phyloP scores from a whole-genome alignment of 805 yeast species.

The Ogataea minuta region DNA sequence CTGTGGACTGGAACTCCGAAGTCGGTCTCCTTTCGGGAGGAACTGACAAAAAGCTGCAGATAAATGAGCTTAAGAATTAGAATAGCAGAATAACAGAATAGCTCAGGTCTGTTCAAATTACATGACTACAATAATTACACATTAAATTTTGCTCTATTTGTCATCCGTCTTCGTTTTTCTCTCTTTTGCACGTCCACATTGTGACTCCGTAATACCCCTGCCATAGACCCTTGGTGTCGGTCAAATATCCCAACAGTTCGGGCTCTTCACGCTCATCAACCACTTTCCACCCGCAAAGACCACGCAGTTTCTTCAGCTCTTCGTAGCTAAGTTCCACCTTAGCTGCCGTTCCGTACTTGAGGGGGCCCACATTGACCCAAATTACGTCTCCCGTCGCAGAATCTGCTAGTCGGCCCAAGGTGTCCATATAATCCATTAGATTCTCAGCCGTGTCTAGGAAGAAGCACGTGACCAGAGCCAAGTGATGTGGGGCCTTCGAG shows the following conservation, averaged over 20 bases:
- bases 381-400: slow-evolving; percentile 38
- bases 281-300: slow-evolving; percentile 62
- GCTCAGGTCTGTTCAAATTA: too few species aligned
- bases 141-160: slow-evolving; percentile 35
- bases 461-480: slow-evolving; percentile 65
- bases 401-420: slow-evolving; percentile 47
- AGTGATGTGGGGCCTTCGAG: slow-evolving; percentile 34
- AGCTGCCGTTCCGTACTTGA: slow-evolving; percentile 87
- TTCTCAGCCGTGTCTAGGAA: slow-evolving; percentile 94
- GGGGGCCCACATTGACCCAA: slow-evolving; percentile 93
- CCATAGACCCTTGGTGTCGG: slow-evolving; percentile 66
- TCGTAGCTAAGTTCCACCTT: slow-evolving; percentile 68
- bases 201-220: slow-evolving; percentile 73
- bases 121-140: too few species aligned
- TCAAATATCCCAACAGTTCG: slow-evolving; percentile 56
- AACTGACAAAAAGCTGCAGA: slow-evolving; percentile 87
- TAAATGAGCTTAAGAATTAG: slow-evolving; percentile 43
- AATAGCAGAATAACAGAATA: too few species aligned
- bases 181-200: slow-evolving; percentile 46
- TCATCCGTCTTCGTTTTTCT: slow-evolving; percentile 17
- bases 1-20: slow-evolving; percentile 77
- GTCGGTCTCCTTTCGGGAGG: slow-evolving; percentile 93
- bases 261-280: slow-evolving; percentile 34
- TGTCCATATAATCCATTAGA: slow-evolving; percentile 67
- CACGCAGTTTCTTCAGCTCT: slow-evolving; percentile 59